Percentiles rank a stretch among this genome's conserved stretches.
phyloP scores from a whole-genome alignment of 371 early-diverging fungal species.

The Basidiobolus meristosporus region DNA sequence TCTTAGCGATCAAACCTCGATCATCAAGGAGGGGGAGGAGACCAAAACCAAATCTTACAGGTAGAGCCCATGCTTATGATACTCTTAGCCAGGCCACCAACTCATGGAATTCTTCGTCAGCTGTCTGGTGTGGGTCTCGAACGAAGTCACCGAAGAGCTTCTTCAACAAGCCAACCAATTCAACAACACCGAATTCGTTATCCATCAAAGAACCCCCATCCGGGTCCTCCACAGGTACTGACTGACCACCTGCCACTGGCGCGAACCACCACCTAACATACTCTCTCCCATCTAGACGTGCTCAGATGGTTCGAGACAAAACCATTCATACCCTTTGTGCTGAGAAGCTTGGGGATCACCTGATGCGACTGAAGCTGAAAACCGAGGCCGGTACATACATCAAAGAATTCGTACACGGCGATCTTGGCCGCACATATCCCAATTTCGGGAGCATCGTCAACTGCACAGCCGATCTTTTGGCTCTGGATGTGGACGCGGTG shows the following conservation, averaged over 20 bases:
- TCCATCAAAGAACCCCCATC: slow-evolving; percentile 87
- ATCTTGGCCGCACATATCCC: slow-evolving; percentile 81
- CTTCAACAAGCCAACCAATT: slow-evolving; percentile 23
- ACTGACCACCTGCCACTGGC: too few species aligned
- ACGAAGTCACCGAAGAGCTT: slow-evolving; percentile 23
- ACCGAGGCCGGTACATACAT: slow-evolving; percentile 95
- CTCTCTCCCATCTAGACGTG: slow-evolving; percentile 23
- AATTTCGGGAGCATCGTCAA: too few species aligned
- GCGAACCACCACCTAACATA: not conserved
- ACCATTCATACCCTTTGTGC: slow-evolving; percentile 26
- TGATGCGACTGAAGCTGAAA: slow-evolving; percentile 39
- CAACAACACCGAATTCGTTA: slow-evolving; percentile 20
- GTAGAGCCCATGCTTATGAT: too few species aligned
- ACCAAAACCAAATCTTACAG: slow-evolving; percentile 68
- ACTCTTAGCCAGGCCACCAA: not conserved
- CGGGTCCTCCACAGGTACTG: slow-evolving; percentile 63
- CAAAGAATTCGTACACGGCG: slow-evolving; percentile 97
- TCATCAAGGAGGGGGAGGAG: slow-evolving; percentile 74
- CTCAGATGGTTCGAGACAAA: slow-evolving; percentile 53
- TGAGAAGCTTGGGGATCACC: slow-evolving; percentile 15
- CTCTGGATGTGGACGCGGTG: slow-evolving; percentile 69
- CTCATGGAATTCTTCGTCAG: too few species aligned
- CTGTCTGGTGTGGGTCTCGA: slow-evolving; percentile 44
- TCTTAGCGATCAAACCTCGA: slow-evolving; percentile 20
- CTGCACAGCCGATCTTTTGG: slow-evolving; percentile 56